These are phyloP conservation scores for Calonectria henricotiae DNA, from an alignment of 2,329 filamentous ascomycete species.

Conservation along the genomic window DNA sequence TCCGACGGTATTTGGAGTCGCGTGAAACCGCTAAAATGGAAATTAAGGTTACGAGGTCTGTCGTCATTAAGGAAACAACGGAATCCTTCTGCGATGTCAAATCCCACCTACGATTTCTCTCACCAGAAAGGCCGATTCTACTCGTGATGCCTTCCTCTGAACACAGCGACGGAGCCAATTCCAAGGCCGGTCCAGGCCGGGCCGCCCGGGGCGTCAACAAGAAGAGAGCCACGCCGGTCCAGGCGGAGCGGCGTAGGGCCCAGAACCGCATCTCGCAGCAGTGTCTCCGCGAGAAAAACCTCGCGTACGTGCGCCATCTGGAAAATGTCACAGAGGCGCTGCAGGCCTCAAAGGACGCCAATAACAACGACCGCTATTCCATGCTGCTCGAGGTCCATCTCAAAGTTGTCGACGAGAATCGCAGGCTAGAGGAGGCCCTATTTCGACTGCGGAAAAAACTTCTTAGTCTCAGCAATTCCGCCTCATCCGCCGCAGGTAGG, in stretches of 20 bases:
- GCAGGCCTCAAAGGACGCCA: conserved; percentile 15
- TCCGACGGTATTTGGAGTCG: conserved; percentile 12
- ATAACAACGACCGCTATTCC: conserved; percentile 18
- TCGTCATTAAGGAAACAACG: background rate
- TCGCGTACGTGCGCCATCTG: conserved; percentile 15
- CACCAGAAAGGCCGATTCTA: background rate
- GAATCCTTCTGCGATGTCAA: background rate
- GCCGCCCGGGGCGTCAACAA: conserved; percentile 9
- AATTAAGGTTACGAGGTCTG: conserved; percentile 20
- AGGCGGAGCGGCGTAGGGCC: background rate
- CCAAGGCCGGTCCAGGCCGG: background rate
- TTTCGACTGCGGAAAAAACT: conserved; percentile 14
- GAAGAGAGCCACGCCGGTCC: conserved; percentile 1
- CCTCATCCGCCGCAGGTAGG: conserved; percentile 18
- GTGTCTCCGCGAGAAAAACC: conserved; percentile 21
- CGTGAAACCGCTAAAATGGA: background rate
- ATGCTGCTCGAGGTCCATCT: conserved; percentile 21
- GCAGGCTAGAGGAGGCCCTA: conserved; percentile 8
- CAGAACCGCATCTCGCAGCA: conserved; percentile 22
- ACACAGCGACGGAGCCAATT: conserved; percentile 11
- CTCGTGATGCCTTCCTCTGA: background rate
- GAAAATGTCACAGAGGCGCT: conserved; percentile 18
- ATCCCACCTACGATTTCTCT: background rate
- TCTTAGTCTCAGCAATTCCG: conserved; percentile 12
- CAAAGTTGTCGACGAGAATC: conserved; percentile 22